Evolutionary conservation across 2,329 filamentous ascomycete genomes (phyloP).

Genomic region (Xylariaceae sp.): DNA sequence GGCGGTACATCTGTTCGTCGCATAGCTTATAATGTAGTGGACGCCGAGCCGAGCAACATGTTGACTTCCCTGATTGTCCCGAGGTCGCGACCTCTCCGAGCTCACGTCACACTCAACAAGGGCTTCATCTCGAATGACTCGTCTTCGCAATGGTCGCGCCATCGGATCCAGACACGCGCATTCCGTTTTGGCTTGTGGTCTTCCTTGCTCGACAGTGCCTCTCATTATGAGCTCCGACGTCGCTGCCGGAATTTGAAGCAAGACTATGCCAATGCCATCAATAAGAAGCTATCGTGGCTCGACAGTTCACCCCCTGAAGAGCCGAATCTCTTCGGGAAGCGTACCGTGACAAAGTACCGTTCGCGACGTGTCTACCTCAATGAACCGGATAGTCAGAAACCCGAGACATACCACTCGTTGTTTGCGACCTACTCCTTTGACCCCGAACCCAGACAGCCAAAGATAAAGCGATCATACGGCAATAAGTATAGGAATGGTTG

Average conservation of each 20-base stretch:
- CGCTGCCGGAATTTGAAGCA: conserved; percentile 41
- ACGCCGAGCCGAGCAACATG: conserved; percentile 26
- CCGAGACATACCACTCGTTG: conserved; percentile 23
- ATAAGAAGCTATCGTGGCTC: conserved; percentile 44
- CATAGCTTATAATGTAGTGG: conserved; percentile 13
- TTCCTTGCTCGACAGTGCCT: conserved; percentile 38
- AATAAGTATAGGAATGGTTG: conserved; percentile 16
- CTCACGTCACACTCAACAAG: conserved; percentile 16
- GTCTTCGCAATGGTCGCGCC: conserved; percentile 22
- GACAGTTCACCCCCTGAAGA: conserved; percentile 34
- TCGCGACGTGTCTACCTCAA: conserved; percentile 35
- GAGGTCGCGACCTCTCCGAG: conserved; percentile 27
- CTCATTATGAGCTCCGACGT: conserved; percentile 40
- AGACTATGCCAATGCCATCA: conserved; percentile 42
- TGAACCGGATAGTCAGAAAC: conserved; percentile 35
- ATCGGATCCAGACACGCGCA: conserved; percentile 38
- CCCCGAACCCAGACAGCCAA: conserved; percentile 1
- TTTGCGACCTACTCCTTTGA: conserved; percentile 3
- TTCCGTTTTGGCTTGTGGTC: conserved; percentile 49
- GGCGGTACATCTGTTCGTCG: conserved; percentile 6
- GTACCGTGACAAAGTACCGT: conserved; percentile 34
- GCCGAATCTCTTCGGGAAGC: conserved; percentile 37
- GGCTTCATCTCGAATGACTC: conserved; percentile 17
- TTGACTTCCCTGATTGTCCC: conserved; percentile 32
- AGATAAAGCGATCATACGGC: conserved; percentile 18